Evolutionary conservation across 2,329 filamentous ascomycete genomes (phyloP), one percentile per base, ranked within the genome.

Genomic region (Rhynchosporium agropyri): DNA sequence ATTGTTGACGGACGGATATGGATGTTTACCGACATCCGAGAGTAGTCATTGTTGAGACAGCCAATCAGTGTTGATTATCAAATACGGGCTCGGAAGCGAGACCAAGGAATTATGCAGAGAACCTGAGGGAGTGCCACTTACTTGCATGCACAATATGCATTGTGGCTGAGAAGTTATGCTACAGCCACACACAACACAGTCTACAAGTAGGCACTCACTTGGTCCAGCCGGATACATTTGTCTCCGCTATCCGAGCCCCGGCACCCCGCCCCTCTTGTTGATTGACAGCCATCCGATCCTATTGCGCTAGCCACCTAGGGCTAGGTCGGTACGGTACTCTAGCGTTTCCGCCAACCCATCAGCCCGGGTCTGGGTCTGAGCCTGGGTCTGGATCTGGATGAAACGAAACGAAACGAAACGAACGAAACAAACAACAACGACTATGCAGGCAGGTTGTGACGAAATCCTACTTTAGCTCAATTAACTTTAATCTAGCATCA

Each of bases 211-310:
- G 2, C 9, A 10, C 9, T 5, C 33, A 36, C 5, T 6, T 36
- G 33, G 33, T 10, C 9, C 33, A 36, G 2, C 33, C 36, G 51
- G 51, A 54, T 54, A 20, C 33, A 40, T 1, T 28, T 3, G 33
- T 40, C 28, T 54, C 51, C 51, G 51, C 1, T 6, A 42, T 54
- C 51, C 51, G 51, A 42, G 36, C 49, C 29, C 51, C 49, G 51
- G 33, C 20, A 42, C n/a, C 33, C 15, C 50, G 36, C 48, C 10
- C 7, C 2, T 4, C 8, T 4, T 5, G 33, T 10, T 36, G 40
- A 7, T 20, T 38, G 31, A 9, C 50, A 40, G 31, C 33, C 33
- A 53, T 53, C 50, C 50, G 50, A 53, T 5, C 31, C 10, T 2
- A 13, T 46, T 0, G 1, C 4, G 15, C 43, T 45, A 20, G 8